A percentile compares a stretch with the other conserved stretches of the same genome.
Evolutionary conservation across 169 alveolate genomes (phyloP).

Genomic region (Eimeria sp.): DNA sequence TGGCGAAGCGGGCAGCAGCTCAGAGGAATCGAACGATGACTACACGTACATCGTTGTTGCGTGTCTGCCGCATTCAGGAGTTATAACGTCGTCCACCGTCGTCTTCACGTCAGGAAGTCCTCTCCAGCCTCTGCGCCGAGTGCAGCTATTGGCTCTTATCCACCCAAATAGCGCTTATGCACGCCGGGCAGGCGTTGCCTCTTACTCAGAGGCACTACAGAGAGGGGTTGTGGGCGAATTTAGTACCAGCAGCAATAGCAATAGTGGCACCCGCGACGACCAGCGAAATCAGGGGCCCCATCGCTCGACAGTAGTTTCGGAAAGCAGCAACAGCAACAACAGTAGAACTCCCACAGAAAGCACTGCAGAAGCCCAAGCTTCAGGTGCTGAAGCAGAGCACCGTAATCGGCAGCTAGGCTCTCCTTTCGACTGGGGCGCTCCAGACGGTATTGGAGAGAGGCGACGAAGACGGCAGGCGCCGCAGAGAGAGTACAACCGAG

Average conservation of each 20-base stretch:
- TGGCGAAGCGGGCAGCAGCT: neutral
- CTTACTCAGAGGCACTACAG: conserved; percentile 72
- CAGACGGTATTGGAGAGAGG: conserved; percentile 34
- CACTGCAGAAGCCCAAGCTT: neutral
- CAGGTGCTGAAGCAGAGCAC: conserved; percentile 21
- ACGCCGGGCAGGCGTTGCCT: conserved; percentile 73
- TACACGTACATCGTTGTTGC: conserved; percentile 80
- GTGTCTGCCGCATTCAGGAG: conserved; percentile 76
- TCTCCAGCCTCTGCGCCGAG: conserved; percentile 80
- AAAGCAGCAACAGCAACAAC: neutral
- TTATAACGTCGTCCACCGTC: conserved; percentile 31
- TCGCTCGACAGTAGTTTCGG: neutral
- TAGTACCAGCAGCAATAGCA: neutral
- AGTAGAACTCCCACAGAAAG: neutral
- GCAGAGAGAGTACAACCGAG: conserved; percentile 37
- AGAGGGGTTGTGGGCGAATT: conserved; percentile 69
- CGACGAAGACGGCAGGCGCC: conserved; percentile 51
- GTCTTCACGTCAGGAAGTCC: conserved; percentile 71
- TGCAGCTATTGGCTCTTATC: conserved; percentile 81
- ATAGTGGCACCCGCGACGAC: neutral
- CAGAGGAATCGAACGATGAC: conserved; percentile 11
- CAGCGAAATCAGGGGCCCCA: neutral
- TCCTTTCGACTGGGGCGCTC: conserved; percentile 57
- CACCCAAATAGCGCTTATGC: conserved; percentile 82
- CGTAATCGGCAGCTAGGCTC: conserved; percentile 59